These are phyloP conservation scores for Boletus sp. DNA, from an alignment of 1,284 basidiomycete genomes.

Conservation along the genomic window DNA sequence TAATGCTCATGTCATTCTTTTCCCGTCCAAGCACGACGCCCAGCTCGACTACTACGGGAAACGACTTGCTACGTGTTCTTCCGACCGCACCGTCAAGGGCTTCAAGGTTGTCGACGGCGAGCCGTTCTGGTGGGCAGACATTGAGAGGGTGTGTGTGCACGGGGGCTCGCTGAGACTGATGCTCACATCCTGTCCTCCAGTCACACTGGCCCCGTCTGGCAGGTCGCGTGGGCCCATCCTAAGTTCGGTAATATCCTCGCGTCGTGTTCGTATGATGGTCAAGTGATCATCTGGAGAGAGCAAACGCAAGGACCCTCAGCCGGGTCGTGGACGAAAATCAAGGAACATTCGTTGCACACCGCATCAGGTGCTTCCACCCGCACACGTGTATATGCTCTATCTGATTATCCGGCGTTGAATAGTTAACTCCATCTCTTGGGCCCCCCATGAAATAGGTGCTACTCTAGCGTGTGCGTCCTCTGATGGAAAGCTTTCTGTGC, in stretches of 20 bases:
- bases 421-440: conserved; percentile 99
- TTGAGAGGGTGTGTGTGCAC: conserved; percentile 70
- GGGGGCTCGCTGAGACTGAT: no score
- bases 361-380: conserved; percentile 71
- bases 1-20: neutral
- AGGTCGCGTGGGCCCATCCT: conserved; percentile 98
- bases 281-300: conserved; percentile 98
- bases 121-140: conserved; percentile 67
- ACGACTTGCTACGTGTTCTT: conserved; percentile 93
- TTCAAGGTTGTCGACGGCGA: conserved; percentile 93
- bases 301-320: conserved; percentile 54
- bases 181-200: conserved; percentile 36
- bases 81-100: conserved; percentile 92
- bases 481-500: conserved; percentile 94
- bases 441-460: conserved; percentile 94
- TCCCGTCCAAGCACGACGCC: conserved; percentile 77
- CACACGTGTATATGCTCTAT: neutral
- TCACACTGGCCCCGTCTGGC: conserved; percentile 97
- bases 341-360: conserved; percentile 92
- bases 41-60: conserved; percentile 98
- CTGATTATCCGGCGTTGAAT: neutral
- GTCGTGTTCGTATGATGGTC: conserved; percentile 96
- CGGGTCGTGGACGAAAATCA: conserved; percentile 87
- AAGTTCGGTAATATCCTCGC: conserved; percentile 96
- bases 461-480: conserved; percentile 98